Evolutionary conservation across 2,329 filamentous ascomycete species (phyloP).

Genomic region (Sporothrix sp.): DNA sequence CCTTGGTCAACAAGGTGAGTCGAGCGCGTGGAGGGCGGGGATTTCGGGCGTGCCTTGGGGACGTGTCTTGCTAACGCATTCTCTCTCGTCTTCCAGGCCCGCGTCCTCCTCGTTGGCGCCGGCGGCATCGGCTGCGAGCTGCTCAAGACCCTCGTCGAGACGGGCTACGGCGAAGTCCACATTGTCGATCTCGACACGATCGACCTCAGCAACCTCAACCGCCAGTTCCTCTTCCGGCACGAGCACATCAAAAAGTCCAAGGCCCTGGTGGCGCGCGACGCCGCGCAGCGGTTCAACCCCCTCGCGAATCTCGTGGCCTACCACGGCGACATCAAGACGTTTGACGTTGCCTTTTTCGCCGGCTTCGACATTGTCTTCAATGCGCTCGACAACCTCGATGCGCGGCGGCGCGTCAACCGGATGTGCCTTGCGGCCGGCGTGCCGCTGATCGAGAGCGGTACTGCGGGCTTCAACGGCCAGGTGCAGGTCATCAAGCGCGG

Average conservation of each 20-base stretch:
- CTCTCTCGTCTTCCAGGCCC: constrained; percentile 47
- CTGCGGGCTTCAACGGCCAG: constrained; percentile 94
- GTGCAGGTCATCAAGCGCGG: constrained; percentile 94
- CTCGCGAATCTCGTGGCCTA: constrained; percentile 77
- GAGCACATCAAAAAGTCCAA: constrained; percentile 98
- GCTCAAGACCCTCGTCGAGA: constrained; percentile 88
- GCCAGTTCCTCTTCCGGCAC: constrained; percentile 91
- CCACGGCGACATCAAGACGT: constrained; percentile 93
- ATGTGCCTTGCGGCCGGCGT: constrained; percentile 93
- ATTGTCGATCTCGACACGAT: constrained; percentile 97
- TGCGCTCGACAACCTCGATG: constrained; percentile 90
- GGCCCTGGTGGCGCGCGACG: constrained; percentile 65
- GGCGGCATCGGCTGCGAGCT: constrained; percentile 97
- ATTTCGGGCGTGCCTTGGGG: too few species aligned
- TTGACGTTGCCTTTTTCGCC: constrained; percentile 82
- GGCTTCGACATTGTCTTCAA: constrained; percentile 86
- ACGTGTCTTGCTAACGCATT: neutral
- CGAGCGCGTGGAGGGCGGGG: too few species aligned
- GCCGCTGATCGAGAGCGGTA: constrained; percentile 90
- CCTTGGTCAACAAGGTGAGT: constrained; percentile 57
- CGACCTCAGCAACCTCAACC: constrained; percentile 93
- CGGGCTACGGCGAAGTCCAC: constrained; percentile 85
- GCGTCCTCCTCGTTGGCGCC: constrained; percentile 87
- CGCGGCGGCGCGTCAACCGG: constrained; percentile 86
- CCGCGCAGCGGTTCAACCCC: constrained; percentile 82